Base-by-base conservation (phyloP, 2,329 filamentous ascomycete species). In the Xylaria multiplex region DNA sequence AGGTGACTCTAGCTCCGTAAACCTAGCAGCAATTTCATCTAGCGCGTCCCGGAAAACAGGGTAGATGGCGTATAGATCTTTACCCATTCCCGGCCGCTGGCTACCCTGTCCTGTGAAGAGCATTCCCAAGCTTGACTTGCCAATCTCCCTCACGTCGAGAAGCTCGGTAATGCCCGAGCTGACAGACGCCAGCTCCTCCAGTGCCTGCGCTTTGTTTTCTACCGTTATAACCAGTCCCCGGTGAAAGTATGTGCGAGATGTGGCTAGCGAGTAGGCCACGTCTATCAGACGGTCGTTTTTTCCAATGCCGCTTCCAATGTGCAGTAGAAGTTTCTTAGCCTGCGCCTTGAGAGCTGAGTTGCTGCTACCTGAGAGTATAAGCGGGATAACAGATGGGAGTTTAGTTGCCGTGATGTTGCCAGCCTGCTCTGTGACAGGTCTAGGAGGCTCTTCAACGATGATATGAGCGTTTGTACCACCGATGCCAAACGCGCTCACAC, bases 401-500 rank as follows among this genome's bases (percentile, higher is more conserved):
- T 22, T 16, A 46, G 42, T 37, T 52, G 57, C 50, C 46, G 30
- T 37, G 27, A 30, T 8, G 11, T 54, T n/a, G 24, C 50, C 43
- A 32, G 6, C 8, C 45, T 50, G 3, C 32, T 19, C 19, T 16
- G 7, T 9, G 40, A 40, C 16, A 19, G 40, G 53, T 54, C 27
- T 62, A 32, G 66, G 64, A 7, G 66, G 53, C 24, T 72, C 70
- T 58, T 84, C 81, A 30, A 84, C 55, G 35, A 84, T 78, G 0
- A 76, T 76, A 65, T 82, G 80, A 1, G 79, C 77, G 46, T 81
- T 81, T 1, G 81, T 78, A 4, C 80, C 81, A 5, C 80, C 79
- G 54, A 79, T 79, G 0, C 81, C 82, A 66, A 84, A 85, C 16
- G 79, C 79, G 62, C 83, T 84, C 0, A 85, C 77, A 43, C 80